A percentile compares a stretch with the other conserved stretches of the same genome.
Evolutionary conservation across 345 rosid genomes (phyloP).

Genomic region (Euclidium syriacum): DNA sequence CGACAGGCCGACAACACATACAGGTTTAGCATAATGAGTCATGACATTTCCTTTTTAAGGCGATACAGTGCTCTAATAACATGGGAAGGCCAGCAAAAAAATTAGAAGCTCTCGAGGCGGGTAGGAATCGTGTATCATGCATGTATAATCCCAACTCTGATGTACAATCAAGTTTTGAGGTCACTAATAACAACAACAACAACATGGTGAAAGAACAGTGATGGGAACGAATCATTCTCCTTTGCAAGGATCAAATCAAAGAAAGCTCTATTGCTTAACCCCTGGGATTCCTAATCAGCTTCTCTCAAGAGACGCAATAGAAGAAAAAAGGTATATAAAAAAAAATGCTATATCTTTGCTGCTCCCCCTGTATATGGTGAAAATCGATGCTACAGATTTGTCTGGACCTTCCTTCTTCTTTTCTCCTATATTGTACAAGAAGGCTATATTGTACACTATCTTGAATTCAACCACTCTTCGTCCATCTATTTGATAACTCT

Average conservation of each 20-base stretch:
- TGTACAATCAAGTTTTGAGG: slow-evolving; percentile 1
- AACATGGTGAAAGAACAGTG: background rate
- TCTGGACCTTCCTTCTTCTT: slow-evolving; percentile 21
- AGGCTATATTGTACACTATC: slow-evolving; percentile 19
- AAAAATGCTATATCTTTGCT: slow-evolving; percentile 10
- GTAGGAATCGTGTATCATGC: too few relatives aligned
- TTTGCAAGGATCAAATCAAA: background rate
- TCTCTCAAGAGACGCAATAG: background rate
- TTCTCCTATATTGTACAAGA: slow-evolving; percentile 30
- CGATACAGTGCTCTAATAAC: slow-evolving; percentile 53
- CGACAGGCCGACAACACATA: too few relatives aligned
- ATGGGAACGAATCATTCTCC: background rate
- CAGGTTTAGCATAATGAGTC: too few relatives aligned
- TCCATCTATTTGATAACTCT: slow-evolving; percentile 14
- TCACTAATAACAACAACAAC: slow-evolving; percentile 21
- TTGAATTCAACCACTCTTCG: slow-evolving; percentile 17
- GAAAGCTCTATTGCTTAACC: background rate
- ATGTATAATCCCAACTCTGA: background rate
- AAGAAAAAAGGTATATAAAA: too few relatives aligned
- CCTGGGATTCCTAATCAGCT: background rate
- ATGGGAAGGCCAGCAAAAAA: slow-evolving; percentile 50
- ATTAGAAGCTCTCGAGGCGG: too few relatives aligned
- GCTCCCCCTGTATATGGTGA: slow-evolving; percentile 12
- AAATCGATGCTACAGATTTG: slow-evolving; percentile 9
- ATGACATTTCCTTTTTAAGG: slow-evolving; percentile 46